Evolutionary conservation across 2,329 filamentous ascomycete species (phyloP).

Genomic region (Periconia sp.): DNA sequence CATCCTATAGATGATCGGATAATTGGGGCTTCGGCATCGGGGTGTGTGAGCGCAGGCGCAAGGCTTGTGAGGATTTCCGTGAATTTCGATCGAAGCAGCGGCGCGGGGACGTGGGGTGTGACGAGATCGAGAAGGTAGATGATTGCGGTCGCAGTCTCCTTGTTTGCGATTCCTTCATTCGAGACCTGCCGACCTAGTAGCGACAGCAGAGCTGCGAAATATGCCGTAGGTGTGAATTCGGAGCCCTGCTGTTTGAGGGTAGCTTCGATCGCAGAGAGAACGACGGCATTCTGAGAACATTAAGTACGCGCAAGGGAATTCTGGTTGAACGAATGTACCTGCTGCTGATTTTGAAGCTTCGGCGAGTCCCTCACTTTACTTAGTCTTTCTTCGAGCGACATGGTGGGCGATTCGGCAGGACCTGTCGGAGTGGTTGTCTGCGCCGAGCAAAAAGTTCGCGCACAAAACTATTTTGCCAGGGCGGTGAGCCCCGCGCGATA

Average conservation of each 20-base stretch:
- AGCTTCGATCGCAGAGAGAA: conserved; percentile 90
- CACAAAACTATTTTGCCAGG: conserved; percentile 26
- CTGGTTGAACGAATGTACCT: conserved; percentile 61
- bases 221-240: conserved; percentile 82
- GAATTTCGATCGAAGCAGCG: conserved; percentile 93
- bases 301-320: conserved; percentile 3
- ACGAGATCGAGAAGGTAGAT: conserved; percentile 96
- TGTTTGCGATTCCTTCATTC: conserved; percentile 71
- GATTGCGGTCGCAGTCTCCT: conserved; percentile 82
- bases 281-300: conserved; percentile 71
- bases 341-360: conserved; percentile 93
- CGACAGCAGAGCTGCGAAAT: conserved; percentile 93
- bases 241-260: conserved; percentile 89
- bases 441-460: conserved; percentile 22
- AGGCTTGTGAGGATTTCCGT: conserved; percentile 87
- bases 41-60: conserved; percentile 79
- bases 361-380: conserved; percentile 93
- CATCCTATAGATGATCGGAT: conserved; percentile 89
- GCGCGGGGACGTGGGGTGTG: conserved; percentile 81
- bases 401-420: conserved; percentile 33
- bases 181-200: conserved; percentile 80
- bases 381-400: conserved; percentile 84
- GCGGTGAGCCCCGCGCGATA: conserved; percentile 12
- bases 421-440: conserved; percentile 13
- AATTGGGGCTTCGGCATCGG: conserved; percentile 85